A percentile compares a stretch with the other conserved stretches of the same genome.
phyloP scores from a whole-genome alignment of 768 basidiomycete species.

The Hygrophorus pudorinus region DNA sequence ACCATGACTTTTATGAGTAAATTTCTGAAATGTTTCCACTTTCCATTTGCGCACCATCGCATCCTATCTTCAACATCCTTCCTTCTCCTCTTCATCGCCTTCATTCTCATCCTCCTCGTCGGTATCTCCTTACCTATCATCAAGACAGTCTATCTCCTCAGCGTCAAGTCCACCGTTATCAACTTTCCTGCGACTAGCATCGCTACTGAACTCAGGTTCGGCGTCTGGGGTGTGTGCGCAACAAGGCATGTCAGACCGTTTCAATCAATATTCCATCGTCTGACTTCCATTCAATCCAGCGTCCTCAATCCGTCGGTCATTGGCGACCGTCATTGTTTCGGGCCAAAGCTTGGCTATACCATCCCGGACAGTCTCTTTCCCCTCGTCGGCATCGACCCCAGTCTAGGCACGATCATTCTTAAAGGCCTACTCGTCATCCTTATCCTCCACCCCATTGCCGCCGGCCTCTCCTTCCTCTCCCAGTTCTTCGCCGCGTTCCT shows the following conservation, averaged over 20 bases:
- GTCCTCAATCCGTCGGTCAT: slow-evolving; percentile 24
- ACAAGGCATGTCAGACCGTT: slow-evolving; percentile 26
- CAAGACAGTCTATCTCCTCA: slow-evolving; percentile 54
- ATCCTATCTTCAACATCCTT: slow-evolving; percentile 37
- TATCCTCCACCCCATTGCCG: slow-evolving; percentile 59
- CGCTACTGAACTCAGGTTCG: slow-evolving; percentile 57
- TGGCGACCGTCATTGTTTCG: slow-evolving; percentile 45
- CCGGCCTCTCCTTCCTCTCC: slow-evolving; percentile 46
- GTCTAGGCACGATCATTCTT: slow-evolving; percentile 36
- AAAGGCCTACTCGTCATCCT: slow-evolving; percentile 44
- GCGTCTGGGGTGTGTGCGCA: slow-evolving; percentile 79
- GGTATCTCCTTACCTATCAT: slow-evolving; percentile 70
- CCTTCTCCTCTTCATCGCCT: slow-evolving; percentile 44
- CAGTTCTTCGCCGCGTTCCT: slow-evolving; percentile 49
- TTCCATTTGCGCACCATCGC: slow-evolving; percentile 18
- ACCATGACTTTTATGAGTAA: no score
- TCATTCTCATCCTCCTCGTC: slow-evolving; percentile 68
- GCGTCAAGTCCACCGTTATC: slow-evolving; percentile 26
- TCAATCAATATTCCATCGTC: neutral
- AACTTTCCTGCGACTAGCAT: slow-evolving; percentile 34
- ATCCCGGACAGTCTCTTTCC: slow-evolving; percentile 38
- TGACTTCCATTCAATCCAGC: slow-evolving; percentile 10
- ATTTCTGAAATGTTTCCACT: no score
- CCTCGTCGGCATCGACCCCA: slow-evolving; percentile 32
- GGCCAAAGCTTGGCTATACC: slow-evolving; percentile 60